Conservation (phyloP, 306 rosid species). For the Citrullus mucosospermus region DNA sequence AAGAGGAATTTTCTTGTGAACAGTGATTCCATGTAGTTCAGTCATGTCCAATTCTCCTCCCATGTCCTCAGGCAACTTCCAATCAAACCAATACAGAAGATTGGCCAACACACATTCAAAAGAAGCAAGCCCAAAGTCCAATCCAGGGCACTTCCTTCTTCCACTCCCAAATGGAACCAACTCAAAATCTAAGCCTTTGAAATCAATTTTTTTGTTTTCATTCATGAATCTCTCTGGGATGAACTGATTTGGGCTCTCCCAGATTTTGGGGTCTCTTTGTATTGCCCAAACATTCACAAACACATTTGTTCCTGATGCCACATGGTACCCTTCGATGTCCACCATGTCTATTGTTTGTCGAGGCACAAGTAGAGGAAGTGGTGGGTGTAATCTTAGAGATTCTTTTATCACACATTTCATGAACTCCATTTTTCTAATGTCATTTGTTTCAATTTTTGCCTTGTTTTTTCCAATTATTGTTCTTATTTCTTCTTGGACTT, state of each 20-base stretch:
- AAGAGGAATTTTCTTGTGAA: too few relatives aligned
- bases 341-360: constrained; percentile 14
- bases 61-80: not conserved
- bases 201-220: not conserved
- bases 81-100: not conserved
- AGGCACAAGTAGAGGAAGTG: constrained; percentile 22
- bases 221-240: constrained; percentile 26
- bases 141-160: not conserved
- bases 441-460: constrained; percentile 19
- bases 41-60: not conserved
- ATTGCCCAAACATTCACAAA: constrained; percentile 31
- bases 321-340: constrained; percentile 21
- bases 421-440: constrained; percentile 32
- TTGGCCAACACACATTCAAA: not conserved
- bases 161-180: not conserved
- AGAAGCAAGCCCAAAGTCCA: not conserved
- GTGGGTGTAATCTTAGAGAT: constrained; percentile 34
- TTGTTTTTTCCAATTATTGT: constrained; percentile 21
- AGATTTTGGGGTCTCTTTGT: constrained; percentile 23
- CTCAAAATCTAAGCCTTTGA: not conserved
- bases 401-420: constrained; percentile 37
- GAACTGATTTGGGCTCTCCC: constrained; percentile 28
- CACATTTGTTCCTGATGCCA: constrained; percentile 24
- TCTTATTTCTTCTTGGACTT: constrained; percentile 47
- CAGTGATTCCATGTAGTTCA: too few relatives aligned